Conservation (phyloP, 2,329 filamentous ascomycete genomes). For the Ustilaginoidea virens region DNA sequence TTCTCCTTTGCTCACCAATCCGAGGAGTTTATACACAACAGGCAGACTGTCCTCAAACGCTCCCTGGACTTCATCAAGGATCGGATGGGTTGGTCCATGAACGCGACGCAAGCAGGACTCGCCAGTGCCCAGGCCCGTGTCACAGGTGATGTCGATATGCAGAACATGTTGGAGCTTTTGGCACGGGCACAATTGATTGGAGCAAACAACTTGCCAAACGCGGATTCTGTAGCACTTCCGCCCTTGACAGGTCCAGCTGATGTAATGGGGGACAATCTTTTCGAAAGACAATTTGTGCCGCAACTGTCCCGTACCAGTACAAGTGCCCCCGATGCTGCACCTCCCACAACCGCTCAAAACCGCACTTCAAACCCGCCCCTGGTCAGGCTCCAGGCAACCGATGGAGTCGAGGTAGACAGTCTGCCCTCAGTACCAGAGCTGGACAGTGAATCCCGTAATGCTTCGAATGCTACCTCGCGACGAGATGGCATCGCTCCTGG, state of each 20-base stretch:
- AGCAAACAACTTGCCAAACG: slow-evolving; percentile 42
- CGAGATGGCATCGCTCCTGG: slow-evolving; percentile 32
- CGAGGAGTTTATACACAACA: slow-evolving; percentile 78
- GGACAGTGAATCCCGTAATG: slow-evolving; percentile 27
- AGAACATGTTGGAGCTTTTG: slow-evolving; percentile 81
- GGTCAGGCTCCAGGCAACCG: slow-evolving; percentile 5
- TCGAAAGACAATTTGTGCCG: slow-evolving; percentile 64
- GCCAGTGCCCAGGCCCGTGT: slow-evolving; percentile 71
- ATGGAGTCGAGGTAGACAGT: slow-evolving; percentile 6
- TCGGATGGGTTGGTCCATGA: slow-evolving; percentile 61
- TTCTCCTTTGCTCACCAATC: slow-evolving; percentile 97
- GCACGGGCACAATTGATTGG: slow-evolving; percentile 67
- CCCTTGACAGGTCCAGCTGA: slow-evolving; percentile 71
- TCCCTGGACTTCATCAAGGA: slow-evolving; percentile 96
- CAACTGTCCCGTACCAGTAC: slow-evolving; percentile 35
- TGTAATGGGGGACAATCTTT: slow-evolving; percentile 60
- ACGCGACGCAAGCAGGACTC: slow-evolving; percentile 55
- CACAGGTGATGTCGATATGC: slow-evolving; percentile 70
- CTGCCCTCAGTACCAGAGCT: slow-evolving; percentile 8
- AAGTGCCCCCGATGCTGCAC: slow-evolving; percentile 18
- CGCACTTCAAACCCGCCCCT: slow-evolving; percentile 8
- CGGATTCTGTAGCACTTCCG: slow-evolving; percentile 26
- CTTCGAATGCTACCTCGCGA: slow-evolving; percentile 38
- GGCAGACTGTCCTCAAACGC: slow-evolving; percentile 83
- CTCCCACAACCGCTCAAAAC: slow-evolving; percentile 13